Conservation (phyloP, 257 asterid genomes). For the Capsicum rhomboideum region DNA sequence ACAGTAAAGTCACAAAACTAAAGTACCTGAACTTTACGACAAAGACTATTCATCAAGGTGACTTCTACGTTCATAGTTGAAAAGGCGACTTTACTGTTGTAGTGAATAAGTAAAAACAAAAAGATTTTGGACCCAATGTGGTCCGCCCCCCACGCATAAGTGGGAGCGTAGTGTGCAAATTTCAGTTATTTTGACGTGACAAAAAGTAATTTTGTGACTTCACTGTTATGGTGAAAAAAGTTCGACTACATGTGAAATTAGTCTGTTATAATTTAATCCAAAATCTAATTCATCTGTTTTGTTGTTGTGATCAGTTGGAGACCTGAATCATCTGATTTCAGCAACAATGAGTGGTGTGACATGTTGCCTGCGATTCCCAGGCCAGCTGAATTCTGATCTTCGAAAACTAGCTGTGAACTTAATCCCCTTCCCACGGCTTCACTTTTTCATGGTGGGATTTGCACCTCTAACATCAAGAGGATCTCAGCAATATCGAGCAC, state of each 20-base stretch:
- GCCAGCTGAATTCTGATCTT: conserved; percentile 23
- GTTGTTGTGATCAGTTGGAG: conserved; percentile 17
- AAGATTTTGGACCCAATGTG: too few relatives aligned
- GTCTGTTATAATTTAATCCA: not conserved
- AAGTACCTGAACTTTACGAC: not conserved
- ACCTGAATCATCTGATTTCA: conserved; percentile 22
- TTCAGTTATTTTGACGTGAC: not conserved
- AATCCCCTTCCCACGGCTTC: conserved; percentile 22
- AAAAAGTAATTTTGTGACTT: not conserved
- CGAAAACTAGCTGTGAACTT: conserved; percentile 21
- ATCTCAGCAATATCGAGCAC: conserved; percentile 19
- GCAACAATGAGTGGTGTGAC: conserved; percentile 27
- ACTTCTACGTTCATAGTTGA: not conserved
- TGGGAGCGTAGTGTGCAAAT: not conserved
- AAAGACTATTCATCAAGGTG: too few relatives aligned
- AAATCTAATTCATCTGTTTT: not conserved
- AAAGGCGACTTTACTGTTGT: too few relatives aligned
- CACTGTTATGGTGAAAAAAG: not conserved
- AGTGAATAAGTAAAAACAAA: too few relatives aligned
- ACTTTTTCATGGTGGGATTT: conserved; percentile 26
- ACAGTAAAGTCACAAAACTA: not conserved
- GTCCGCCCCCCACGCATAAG: not conserved
- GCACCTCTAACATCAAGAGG: conserved; percentile 26
- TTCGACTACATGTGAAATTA: not conserved
- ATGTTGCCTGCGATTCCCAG: conserved; percentile 21